Percentiles rank a stretch among this genome's conserved stretches.
phyloP scores from a whole-genome alignment of 78 protist species.

The Dictyostelium capitatum region DNA sequence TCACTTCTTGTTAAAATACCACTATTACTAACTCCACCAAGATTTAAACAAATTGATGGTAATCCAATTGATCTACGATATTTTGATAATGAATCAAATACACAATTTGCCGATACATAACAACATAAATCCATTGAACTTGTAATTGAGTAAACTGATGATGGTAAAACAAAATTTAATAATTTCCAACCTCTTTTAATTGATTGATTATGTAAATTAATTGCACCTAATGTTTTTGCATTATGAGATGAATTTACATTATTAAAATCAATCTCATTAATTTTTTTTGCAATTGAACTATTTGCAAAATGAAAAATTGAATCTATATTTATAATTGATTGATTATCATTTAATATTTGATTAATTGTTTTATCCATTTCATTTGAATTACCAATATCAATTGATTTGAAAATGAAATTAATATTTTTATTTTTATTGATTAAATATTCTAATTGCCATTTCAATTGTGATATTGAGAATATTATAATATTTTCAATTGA shows the following conservation, averaged over 20 bases:
- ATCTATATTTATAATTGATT: neutral
- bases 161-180: slow-evolving; percentile 34
- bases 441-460: neutral
- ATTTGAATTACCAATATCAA: neutral
- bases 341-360: too few species aligned
- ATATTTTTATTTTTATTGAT: neutral
- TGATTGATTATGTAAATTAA: neutral
- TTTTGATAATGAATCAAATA: slow-evolving; percentile 71
- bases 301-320: neutral
- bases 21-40: neutral
- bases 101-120: slow-evolving; percentile 83
- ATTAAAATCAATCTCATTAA: too few species aligned
- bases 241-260: neutral
- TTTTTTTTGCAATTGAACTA: neutral
- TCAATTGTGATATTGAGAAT: neutral
- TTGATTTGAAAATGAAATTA: neutral
- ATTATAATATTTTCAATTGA: neutral
- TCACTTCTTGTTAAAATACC: slow-evolving; percentile 31
- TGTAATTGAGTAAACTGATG: slow-evolving; percentile 43
- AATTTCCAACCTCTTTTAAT: neutral
- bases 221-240: neutral
- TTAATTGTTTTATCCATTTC: too few species aligned
- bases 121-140: slow-evolving; percentile 22
- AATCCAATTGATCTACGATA: slow-evolving; percentile 41
- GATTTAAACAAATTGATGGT: slow-evolving; percentile 20